A percentile compares a stretch with the other conserved stretches of the same genome.
These are phyloP conservation scores for Styphnolobium japonicum DNA, from an alignment of 306 rosid species.

Conservation along the genomic window DNA sequence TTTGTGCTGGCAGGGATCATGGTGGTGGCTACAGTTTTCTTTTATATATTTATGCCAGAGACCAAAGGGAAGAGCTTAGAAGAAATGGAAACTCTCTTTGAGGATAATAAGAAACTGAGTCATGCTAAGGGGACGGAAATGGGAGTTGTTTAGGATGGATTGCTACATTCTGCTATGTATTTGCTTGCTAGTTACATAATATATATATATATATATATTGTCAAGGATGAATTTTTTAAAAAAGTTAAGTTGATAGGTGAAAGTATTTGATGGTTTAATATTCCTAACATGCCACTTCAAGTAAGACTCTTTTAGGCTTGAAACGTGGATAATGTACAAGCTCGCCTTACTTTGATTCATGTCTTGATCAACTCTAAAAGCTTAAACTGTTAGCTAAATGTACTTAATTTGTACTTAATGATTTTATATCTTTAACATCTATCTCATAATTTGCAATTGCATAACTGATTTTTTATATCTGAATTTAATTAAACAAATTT, in stretches of 20 bases:
- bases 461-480: not conserved
- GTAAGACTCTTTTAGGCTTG: no score
- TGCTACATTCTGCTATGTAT: not conserved
- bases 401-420: no score
- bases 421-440: no score
- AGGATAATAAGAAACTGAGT: not conserved
- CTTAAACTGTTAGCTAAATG: no score
- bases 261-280: no score
- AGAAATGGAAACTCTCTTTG: constrained; percentile 38
- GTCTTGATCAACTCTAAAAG: no score
- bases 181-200: not conserved
- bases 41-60: constrained; percentile 59
- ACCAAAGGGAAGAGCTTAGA: constrained; percentile 42
- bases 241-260: no score
- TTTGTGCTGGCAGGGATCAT: constrained; percentile 55
- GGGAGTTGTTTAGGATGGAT: not conserved
- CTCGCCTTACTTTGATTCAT: no score
- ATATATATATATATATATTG: no score
- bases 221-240: no score
- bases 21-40: constrained; percentile 45
- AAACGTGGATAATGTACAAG: no score
- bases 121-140: not conserved
- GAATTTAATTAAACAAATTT: not conserved
- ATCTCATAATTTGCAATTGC: not conserved
- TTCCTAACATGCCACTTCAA: no score